Conservation (phyloP, 345 rosid species). For the Carallia brachiata region DNA sequence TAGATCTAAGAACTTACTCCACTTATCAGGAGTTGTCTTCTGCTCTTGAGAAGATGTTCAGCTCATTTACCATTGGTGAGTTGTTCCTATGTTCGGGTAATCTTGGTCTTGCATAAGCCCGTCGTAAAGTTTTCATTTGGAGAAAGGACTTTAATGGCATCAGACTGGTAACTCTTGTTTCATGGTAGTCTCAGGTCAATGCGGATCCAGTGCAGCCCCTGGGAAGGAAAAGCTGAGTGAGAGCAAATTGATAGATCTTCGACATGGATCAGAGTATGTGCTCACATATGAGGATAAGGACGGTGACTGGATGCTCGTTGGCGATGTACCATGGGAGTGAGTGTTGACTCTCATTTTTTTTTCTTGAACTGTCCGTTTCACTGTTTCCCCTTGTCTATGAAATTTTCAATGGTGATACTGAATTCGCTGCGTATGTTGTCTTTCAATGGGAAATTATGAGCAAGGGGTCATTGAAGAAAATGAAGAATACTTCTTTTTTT, state of each 20-base stretch:
- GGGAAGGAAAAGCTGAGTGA: slow-evolving; percentile 70
- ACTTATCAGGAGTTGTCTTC: slow-evolving; percentile 64
- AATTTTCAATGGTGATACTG: not conserved
- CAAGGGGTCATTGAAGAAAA: not conserved
- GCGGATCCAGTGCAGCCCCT: slow-evolving; percentile 57
- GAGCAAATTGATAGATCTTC: slow-evolving; percentile 70
- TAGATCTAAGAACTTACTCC: slow-evolving; percentile 68
- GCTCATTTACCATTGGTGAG: slow-evolving; percentile 84
- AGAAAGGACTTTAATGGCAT: slow-evolving; percentile 1
- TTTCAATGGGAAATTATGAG: not conserved
- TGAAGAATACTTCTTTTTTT: not conserved
- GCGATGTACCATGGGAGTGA: slow-evolving; percentile 98
- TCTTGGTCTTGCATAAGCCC: not conserved
- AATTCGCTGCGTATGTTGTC: not conserved
- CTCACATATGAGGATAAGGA: slow-evolving; percentile 92
- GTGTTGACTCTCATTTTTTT: slow-evolving; percentile 26
- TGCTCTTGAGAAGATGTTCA: slow-evolving; percentile 93
- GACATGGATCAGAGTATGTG: slow-evolving; percentile 83
- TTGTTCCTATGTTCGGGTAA: slow-evolving; percentile 10
- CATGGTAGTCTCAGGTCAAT: slow-evolving; percentile 57
- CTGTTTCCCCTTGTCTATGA: not conserved
- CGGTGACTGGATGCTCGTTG: slow-evolving; percentile 94
- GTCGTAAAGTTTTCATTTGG: not conserved
- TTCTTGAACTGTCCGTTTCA: not conserved
- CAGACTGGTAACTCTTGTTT: slow-evolving; percentile 13